A percentile compares a stretch with the other conserved stretches of the same genome.
Evolutionary conservation across 768 basidiomycete species (phyloP).

Genomic region (Lactarius evosmus): DNA sequence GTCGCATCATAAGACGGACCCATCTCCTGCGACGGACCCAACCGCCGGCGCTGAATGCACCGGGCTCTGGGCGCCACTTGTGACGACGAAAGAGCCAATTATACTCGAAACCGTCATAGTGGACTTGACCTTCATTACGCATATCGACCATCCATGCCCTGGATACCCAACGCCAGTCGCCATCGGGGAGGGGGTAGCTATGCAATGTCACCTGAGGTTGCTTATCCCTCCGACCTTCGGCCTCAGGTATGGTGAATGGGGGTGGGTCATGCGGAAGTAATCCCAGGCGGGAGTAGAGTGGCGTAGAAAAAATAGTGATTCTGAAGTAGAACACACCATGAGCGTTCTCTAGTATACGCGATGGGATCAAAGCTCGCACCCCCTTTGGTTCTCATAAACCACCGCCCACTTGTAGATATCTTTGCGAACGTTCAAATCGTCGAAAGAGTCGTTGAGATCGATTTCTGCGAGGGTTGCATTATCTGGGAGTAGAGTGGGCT

Average conservation of each 20-base stretch:
- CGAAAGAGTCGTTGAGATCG: conserved; percentile 5
- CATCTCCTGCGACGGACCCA: conserved; percentile 80
- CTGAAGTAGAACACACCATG: conserved; percentile 31
- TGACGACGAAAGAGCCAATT: conserved; percentile 70
- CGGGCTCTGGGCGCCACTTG: conserved; percentile 63
- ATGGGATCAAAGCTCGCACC: conserved; percentile 40
- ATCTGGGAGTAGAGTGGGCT: not conserved
- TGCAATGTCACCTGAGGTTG: conserved; percentile 56
- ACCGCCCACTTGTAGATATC: conserved; percentile 75
- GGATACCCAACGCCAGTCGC: conserved; percentile 79
- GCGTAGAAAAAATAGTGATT: conserved; percentile 65
- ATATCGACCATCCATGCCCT: conserved; percentile 86
- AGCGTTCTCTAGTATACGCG: not conserved
- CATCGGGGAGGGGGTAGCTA: conserved; percentile 74
- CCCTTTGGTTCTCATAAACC: conserved; percentile 80
- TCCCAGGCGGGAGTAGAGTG: conserved; percentile 66
- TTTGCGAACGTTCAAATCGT: conserved; percentile 31
- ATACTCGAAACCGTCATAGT: conserved; percentile 84
- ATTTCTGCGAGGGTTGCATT: conserved; percentile 10
- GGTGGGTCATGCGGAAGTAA: conserved; percentile 71
- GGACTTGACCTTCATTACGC: conserved; percentile 74
- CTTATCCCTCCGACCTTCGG: conserved; percentile 33
- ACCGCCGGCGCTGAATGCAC: conserved; percentile 58
- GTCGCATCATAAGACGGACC: conserved; percentile 81
- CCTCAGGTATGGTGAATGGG: conserved; percentile 63